A percentile compares a stretch with the other conserved stretches of the same genome.
These are phyloP conservation scores for Penicillium pulvis DNA, from an alignment of 495 filamentous ascomycete species.

Conservation along the genomic window DNA sequence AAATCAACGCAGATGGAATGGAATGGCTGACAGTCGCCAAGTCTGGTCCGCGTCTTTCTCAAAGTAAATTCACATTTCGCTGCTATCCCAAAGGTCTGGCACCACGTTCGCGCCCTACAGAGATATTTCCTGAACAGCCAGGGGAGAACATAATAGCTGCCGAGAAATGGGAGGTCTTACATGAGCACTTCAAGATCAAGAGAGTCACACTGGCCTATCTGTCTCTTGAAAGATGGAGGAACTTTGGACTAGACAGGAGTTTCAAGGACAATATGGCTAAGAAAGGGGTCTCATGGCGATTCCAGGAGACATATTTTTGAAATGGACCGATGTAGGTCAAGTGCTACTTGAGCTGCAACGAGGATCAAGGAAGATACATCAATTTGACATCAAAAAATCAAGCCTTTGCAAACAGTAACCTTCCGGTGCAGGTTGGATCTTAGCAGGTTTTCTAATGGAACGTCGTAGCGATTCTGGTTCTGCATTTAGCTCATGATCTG, in stretches of 20 bases:
- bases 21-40: neutral
- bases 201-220: slow-evolving; percentile 6
- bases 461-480: too few relatives aligned
- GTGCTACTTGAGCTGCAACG: neutral
- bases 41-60: neutral
- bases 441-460: too few relatives aligned
- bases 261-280: too few relatives aligned
- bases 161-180: slow-evolving; percentile 2
- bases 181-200: neutral
- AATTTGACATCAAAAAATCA: neutral
- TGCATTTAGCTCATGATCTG: too few relatives aligned
- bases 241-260: neutral
- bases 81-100: slow-evolving; percentile 12
- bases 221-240: slow-evolving; percentile 3
- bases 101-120: slow-evolving; percentile 10
- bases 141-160: slow-evolving; percentile 7
- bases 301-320: too few relatives aligned
- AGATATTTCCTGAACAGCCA: slow-evolving; percentile 12
- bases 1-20: neutral
- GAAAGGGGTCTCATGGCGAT: too few relatives aligned
- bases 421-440: too few relatives aligned
- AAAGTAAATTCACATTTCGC: slow-evolving; percentile 7
- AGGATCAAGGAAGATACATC: neutral
- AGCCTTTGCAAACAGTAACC: neutral
- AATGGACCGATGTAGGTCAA: neutral